These are phyloP conservation scores for Penium margaritaceum DNA, from an alignment of 139 green algal species.

Conservation along the genomic window DNA sequence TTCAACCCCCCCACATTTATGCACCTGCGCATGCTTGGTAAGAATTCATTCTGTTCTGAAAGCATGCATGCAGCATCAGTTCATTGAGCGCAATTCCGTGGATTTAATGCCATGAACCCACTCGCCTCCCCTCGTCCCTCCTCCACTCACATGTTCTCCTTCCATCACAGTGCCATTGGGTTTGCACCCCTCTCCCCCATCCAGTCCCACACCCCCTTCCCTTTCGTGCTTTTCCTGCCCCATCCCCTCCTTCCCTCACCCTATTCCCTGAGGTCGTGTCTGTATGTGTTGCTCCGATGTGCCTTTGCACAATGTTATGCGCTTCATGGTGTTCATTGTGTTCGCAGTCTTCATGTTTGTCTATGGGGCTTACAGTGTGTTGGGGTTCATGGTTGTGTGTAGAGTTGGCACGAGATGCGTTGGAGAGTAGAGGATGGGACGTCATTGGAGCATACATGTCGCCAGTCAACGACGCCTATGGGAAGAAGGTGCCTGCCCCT, in stretches of 20 bases:
- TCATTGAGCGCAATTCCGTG: not conserved
- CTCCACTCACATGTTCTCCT: not conserved
- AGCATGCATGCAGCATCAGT: no score
- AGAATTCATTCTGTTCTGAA: no score
- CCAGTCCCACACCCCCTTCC: not conserved
- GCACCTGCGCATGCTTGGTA: slow-evolving; percentile 42
- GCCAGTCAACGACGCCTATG: slow-evolving; percentile 46
- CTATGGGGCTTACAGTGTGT: not conserved
- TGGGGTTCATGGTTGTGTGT: not conserved
- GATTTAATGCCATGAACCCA: not conserved
- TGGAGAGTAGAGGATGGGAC: slow-evolving; percentile 13
- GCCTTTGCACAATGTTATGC: not conserved
- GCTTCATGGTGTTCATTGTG: slow-evolving; percentile 6
- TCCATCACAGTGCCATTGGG: not conserved
- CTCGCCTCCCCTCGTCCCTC: not conserved
- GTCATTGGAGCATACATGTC: slow-evolving; percentile 51
- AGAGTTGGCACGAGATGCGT: slow-evolving; percentile 44
- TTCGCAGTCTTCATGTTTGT: not conserved
- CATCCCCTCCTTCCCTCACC: not conserved
- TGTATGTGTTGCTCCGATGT: not conserved
- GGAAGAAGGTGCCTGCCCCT: slow-evolving; percentile 44
- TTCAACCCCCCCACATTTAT: slow-evolving; percentile 41
- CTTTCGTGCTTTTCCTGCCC: not conserved
- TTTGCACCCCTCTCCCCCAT: no score
- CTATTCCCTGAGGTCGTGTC: not conserved